Base-by-base conservation (phyloP, 2,329 filamentous ascomycete species). In the Penicillium sp. region DNA sequence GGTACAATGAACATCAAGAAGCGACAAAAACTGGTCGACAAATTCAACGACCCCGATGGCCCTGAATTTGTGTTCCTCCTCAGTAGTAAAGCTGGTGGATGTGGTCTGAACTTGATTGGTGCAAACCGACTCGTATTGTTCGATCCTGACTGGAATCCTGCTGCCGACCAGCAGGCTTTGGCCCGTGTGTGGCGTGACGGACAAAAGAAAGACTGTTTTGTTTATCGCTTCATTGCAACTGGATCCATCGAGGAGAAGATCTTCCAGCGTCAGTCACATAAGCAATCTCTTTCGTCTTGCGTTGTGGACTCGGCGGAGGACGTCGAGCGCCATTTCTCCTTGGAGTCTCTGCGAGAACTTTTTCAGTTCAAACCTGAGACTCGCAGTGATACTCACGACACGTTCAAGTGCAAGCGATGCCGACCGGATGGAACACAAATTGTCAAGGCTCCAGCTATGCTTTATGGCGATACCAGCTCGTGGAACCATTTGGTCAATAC, bases 211-310 rank as follows among this genome's bases (percentile, higher is more conserved):
- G 95, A 99, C 70, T 99, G 95, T 71, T 99, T 99, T 68, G 95
- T 99, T 16, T 99, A 99, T 75, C 90, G 95, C n/a, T 99, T 99
- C 78, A 99, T 99, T 68, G 90, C 93, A 0, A 98, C 96, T 0
- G 95, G 95, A 4, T 97, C 93, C 0, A 99, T 99, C 60, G 95
- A 99, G 72, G 95, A 99, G 76, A 99, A 99, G 79, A 97, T 99
- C 65, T 99, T 99, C 79, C 95, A 99, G 75, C 89, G 96, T 10
- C 95, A 99, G 71, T 96, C 91, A 1, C 96, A 99, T 81, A 99
- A 99, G 77, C 95, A 99, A 76, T 96, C 91, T 8, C 81, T 99
- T 1, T 98, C 93, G 0, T 96, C 91, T 0, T 97, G 93, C 67
- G 95, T 99, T 4, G 95, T 99, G 8, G 95, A 99, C 75, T 93